These are phyloP conservation scores for Quercus engelmannii DNA, from an alignment of 306 rosid species.

Conservation along the genomic window DNA sequence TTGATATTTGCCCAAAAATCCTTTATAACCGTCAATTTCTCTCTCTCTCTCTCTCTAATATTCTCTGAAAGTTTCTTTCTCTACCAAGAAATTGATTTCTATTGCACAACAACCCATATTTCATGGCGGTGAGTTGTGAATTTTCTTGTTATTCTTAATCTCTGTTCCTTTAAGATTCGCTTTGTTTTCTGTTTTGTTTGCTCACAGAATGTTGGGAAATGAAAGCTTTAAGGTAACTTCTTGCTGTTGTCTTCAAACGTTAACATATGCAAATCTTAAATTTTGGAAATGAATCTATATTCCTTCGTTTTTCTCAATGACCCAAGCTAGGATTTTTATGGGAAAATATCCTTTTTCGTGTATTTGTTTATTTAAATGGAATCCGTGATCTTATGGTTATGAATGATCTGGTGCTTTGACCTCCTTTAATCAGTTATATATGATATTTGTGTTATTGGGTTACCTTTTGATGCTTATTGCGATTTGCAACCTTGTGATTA, in stretches of 20 bases:
- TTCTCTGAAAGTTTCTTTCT: not conserved
- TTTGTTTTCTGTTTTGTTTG: not conserved
- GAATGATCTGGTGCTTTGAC: not conserved
- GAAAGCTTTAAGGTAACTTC: not conserved
- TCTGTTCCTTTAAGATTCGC: not conserved
- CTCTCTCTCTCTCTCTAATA: not conserved
- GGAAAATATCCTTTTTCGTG: not conserved
- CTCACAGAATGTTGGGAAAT: not conserved
- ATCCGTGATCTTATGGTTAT: not conserved
- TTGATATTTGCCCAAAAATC: not conserved
- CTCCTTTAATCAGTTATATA: not conserved
- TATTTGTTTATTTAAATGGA: not conserved
- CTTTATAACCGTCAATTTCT: not conserved
- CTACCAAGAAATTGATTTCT: not conserved
- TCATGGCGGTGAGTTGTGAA: not conserved
- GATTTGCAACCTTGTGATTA: not conserved
- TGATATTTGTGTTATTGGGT: not conserved
- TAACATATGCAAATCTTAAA: too few relatives aligned
- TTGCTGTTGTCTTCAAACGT: not conserved
- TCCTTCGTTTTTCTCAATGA: not conserved
- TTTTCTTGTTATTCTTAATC: not conserved
- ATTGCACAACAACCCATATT: too few relatives aligned
- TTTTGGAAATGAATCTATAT: not conserved
- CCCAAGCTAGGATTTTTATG: not conserved
- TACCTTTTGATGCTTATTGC: not conserved